A percentile compares a stretch with the other conserved stretches of the same genome.
Evolutionary conservation across 1,139 yeast genomes (phyloP).

Genomic region (Saccharomyces hybrid): DNA sequence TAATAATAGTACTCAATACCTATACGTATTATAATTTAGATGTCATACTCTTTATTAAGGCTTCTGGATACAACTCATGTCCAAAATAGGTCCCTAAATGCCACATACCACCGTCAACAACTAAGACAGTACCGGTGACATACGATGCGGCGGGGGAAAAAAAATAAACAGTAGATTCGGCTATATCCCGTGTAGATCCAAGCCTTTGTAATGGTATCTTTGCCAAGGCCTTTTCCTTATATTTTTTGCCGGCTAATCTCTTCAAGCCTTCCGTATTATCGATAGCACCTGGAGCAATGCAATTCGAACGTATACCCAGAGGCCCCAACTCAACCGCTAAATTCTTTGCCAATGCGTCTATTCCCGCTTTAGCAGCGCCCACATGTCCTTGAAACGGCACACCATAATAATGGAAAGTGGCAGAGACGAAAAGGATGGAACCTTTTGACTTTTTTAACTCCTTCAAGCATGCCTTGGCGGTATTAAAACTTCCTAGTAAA

Average conservation of each 20-base stretch:
- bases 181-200: slow-evolving; percentile 74
- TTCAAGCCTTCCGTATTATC: slow-evolving; percentile 74
- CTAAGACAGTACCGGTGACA: slow-evolving; percentile 67
- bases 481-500: slow-evolving; percentile 76
- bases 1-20: background rate
- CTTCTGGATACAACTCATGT: slow-evolving; percentile 36
- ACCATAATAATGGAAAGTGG: slow-evolving; percentile 83
- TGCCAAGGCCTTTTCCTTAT: slow-evolving; percentile 35
- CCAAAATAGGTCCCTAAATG: slow-evolving; percentile 52
- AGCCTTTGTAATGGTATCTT: slow-evolving; percentile 69
- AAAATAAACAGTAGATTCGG: slow-evolving; percentile 77
- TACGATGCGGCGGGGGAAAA: slow-evolving; percentile 77
- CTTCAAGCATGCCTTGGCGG: slow-evolving; percentile 70
- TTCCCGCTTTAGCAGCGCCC: slow-evolving; percentile 90
- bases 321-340: slow-evolving; percentile 89
- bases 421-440: slow-evolving; percentile 66
- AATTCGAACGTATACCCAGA: slow-evolving; percentile 68
- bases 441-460: slow-evolving; percentile 64
- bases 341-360: slow-evolving; percentile 76
- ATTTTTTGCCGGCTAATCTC: slow-evolving; percentile 44
- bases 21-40: slow-evolving; percentile 19
- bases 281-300: slow-evolving; percentile 85
- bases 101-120: slow-evolving; percentile 93
- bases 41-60: slow-evolving; percentile 26
- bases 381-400: slow-evolving; percentile 82